These are phyloP conservation scores for Debaryomyces hansenii DNA, from an alignment of 805 yeast species.

Conservation along the genomic window DNA sequence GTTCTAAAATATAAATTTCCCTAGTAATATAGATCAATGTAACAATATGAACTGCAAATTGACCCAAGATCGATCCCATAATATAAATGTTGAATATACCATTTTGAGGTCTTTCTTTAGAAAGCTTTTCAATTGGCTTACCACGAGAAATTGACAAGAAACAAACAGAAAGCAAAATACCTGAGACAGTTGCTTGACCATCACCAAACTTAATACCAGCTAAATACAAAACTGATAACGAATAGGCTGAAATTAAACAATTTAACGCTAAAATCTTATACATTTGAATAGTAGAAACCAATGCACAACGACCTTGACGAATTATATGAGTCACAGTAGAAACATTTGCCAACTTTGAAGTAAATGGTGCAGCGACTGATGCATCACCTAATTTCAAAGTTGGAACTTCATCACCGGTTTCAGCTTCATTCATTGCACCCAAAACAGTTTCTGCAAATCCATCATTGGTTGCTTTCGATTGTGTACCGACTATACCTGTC, in stretches of 20 bases:
- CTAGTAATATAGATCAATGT: slow-evolving; percentile 80
- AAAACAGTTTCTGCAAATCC: slow-evolving; percentile 63
- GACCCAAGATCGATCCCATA: slow-evolving; percentile 97
- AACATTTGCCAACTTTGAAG: slow-evolving; percentile 90
- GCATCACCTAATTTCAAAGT: slow-evolving; percentile 95
- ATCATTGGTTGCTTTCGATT: slow-evolving; percentile 31
- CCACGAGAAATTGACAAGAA: slow-evolving; percentile 95
- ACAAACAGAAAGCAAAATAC: slow-evolving; percentile 86
- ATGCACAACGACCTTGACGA: slow-evolving; percentile 97
- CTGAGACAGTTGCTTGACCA: slow-evolving; percentile 97
- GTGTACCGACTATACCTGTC: slow-evolving; percentile 35
- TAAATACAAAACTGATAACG: slow-evolving; percentile 86
- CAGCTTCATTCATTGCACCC: slow-evolving; percentile 51
- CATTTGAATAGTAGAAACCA: slow-evolving; percentile 98
- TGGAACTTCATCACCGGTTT: slow-evolving; percentile 85
- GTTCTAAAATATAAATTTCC: slow-evolving; percentile 85
- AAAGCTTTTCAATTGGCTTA: slow-evolving; percentile 81
- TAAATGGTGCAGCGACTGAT: slow-evolving; percentile 98
- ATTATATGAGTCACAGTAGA: slow-evolving; percentile 89
- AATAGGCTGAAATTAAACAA: slow-evolving; percentile 95
- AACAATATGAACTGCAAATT: slow-evolving; percentile 87
- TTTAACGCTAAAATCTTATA: slow-evolving; percentile 95
- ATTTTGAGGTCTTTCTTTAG: slow-evolving; percentile 94
- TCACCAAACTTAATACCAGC: slow-evolving; percentile 99
- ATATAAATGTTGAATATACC: slow-evolving; percentile 94